These are phyloP conservation scores for Suillus occidentalis DNA, from an alignment of 768 basidiomycete genomes.

Conservation along the genomic window DNA sequence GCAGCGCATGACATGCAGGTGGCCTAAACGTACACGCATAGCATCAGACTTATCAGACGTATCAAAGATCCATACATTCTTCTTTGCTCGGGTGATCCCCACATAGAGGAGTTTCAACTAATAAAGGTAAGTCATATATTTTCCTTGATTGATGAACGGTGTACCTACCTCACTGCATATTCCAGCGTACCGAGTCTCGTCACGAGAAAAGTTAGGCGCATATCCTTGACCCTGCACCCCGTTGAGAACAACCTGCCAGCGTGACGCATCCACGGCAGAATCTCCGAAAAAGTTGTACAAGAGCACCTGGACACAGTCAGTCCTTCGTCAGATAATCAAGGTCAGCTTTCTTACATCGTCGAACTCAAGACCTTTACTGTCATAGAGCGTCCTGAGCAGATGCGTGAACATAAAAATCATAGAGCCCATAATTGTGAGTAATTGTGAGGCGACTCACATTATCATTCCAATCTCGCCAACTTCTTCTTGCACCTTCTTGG, in stretches of 20 bases:
- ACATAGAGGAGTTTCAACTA: conserved; percentile 72
- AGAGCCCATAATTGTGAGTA: not conserved
- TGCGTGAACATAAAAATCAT: not conserved
- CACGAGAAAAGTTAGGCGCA: conserved; percentile 45
- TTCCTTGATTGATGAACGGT: not conserved
- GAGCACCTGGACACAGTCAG: conserved; percentile 49
- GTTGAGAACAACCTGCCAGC: conserved; percentile 62
- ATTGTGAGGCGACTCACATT: conserved; percentile 41
- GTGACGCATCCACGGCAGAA: conserved; percentile 47
- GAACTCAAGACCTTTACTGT: conserved; percentile 32
- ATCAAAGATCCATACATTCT: conserved; percentile 71
- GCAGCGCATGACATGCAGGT: not conserved
- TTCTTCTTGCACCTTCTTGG: conserved; percentile 44
- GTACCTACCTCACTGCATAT: conserved; percentile 56
- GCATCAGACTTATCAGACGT: conserved; percentile 53
- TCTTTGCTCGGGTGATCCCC: conserved; percentile 66
- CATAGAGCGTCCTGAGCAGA: conserved; percentile 29
- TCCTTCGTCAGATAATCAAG: not conserved
- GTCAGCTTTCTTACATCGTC: conserved; percentile 15
- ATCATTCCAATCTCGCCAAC: conserved; percentile 61
- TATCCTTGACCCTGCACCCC: conserved; percentile 28
- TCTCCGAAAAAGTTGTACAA: conserved; percentile 76
- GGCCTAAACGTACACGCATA: conserved; percentile 46
- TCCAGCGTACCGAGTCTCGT: conserved; percentile 49
- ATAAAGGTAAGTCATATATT: not conserved